Evolutionary conservation across 805 yeast genomes (phyloP), one percentile per base, ranked within the genome.

Genomic region (Starmerella bacillaris): DNA sequence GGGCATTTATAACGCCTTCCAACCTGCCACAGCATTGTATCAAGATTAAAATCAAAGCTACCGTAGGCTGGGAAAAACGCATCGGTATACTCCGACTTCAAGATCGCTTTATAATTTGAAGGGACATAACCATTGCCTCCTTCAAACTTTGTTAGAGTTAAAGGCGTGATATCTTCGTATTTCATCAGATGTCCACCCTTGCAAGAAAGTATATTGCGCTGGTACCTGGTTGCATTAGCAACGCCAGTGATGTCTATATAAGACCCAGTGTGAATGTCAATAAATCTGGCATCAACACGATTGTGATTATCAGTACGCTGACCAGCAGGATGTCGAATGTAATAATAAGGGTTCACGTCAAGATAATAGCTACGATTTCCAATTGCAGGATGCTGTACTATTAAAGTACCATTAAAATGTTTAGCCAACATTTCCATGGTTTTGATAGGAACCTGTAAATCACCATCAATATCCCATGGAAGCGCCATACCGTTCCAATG

Each of bases 211-310:
- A n/a, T n/a, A n/a, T n/a, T n/a, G n/a, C n/a, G n/a, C n/a, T n/a
- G n/a, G n/a, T n/a, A n/a, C n/a, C n/a, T n/a, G n/a, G 26, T 44
- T 18, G 49, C 45, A 24, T 46, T 49, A 7, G 61, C 54, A 18
- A 64, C 47, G 4, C 74, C 80, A 3, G 70, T 65, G 35, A 73
- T 61, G 43, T 72, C 78, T 38, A 73, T 59, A 46, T 68, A 73
- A 12, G 64, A 50, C 11, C 79, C 79, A 2, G 73, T 65, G 39
- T 67, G 67, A n/a, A 65, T 60, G 47, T 73, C 79, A 36, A 73
- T 68, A 48, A 73, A 68, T 42, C 77, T 59, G 6, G 74, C 65
- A 47, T 68, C 73, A 17, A 54, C 69, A 56, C 38, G 66, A 60
- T 40, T 70, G 50, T 14, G 59, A 58, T 65, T 65, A 41, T 68